Conservation (phyloP, 352 stramenopile species). For the Globisporangium spinosum region DNA sequence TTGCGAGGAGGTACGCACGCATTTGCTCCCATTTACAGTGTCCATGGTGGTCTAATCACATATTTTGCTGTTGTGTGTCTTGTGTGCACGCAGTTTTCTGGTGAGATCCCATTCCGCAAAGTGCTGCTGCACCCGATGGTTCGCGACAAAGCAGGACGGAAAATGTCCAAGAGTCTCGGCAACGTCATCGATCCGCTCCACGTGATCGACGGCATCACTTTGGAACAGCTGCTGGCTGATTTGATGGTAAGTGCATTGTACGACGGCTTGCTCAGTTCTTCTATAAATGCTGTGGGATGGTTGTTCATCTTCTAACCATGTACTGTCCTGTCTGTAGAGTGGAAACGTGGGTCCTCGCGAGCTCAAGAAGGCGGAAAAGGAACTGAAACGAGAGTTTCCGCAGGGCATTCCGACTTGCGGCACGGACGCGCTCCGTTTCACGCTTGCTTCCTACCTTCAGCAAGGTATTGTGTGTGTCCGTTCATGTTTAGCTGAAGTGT, state of each 20-base stretch:
- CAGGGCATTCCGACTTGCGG: constrained; percentile 98
- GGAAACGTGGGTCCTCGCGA: constrained; percentile 86
- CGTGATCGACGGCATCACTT: constrained; percentile 95
- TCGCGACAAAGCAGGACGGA: constrained; percentile 98
- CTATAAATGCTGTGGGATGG: neutral
- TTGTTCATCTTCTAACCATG: neutral
- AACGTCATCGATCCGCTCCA: constrained; percentile 99
- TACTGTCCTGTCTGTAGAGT: constrained; percentile 24
- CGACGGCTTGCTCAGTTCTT: neutral
- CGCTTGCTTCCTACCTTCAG: constrained; percentile 93
- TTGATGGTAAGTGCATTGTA: constrained; percentile 58
- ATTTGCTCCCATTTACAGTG: neutral
- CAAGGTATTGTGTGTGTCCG: constrained; percentile 39
- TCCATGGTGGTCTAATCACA: neutral
- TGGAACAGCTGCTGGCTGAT: constrained; percentile 91
- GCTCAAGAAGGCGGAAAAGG: constrained; percentile 94
- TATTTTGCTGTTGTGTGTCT: neutral
- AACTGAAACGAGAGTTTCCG: constrained; percentile 95
- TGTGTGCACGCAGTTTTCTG: constrained; percentile 64
- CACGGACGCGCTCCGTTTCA: constrained; percentile 97
- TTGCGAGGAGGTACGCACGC: constrained; percentile 89
- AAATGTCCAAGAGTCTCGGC: constrained; percentile 99
- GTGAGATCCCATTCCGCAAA: constrained; percentile 96
- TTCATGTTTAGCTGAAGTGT: neutral
- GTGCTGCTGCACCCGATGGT: constrained; percentile 99